A percentile compares a stretch with the other conserved stretches of the same genome.
phyloP scores from a whole-genome alignment of 257 asterid genomes.

The Gardenia jasminoides region DNA sequence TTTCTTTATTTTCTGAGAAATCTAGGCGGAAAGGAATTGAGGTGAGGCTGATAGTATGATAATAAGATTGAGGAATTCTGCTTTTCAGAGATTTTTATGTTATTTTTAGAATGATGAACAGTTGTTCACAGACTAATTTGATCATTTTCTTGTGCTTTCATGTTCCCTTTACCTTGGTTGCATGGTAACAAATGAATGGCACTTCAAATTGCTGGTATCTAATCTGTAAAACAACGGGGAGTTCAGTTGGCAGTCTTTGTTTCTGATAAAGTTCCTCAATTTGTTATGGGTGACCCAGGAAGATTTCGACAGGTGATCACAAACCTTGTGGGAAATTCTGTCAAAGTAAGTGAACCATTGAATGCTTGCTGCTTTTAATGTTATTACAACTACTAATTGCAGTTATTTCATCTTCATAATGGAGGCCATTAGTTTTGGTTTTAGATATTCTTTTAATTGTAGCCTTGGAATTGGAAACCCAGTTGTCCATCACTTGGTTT shows the following conservation, averaged over 20 bases:
- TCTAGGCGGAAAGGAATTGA: constrained; percentile 82
- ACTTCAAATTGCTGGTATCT: background rate
- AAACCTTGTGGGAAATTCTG: constrained; percentile 93
- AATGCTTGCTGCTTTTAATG: background rate
- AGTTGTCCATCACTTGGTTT: background rate
- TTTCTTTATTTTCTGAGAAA: constrained; percentile 83
- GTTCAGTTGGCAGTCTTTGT: constrained; percentile 85
- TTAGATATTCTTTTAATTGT: background rate
- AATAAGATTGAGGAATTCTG: background rate
- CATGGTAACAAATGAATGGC: constrained; percentile 6
- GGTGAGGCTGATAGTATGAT: constrained; percentile 38
- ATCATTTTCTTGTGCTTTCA: constrained; percentile 5
- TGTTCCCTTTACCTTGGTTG: background rate
- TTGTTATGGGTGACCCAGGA: constrained; percentile 89
- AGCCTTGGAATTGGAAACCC: background rate
- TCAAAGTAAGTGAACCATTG: constrained; percentile 60
- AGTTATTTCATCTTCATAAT: background rate
- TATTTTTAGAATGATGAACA: background rate
- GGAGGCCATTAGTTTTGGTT: background rate
- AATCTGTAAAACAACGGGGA: constrained; percentile 22
- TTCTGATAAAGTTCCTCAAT: constrained; percentile 85
- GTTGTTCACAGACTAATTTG: background rate
- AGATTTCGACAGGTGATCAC: constrained; percentile 92
- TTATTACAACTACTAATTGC: background rate
- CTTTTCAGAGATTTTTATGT: background rate